phyloP scores from a whole-genome alignment of 2,329 filamentous ascomycete species.

The Xylaria polymorpha region DNA sequence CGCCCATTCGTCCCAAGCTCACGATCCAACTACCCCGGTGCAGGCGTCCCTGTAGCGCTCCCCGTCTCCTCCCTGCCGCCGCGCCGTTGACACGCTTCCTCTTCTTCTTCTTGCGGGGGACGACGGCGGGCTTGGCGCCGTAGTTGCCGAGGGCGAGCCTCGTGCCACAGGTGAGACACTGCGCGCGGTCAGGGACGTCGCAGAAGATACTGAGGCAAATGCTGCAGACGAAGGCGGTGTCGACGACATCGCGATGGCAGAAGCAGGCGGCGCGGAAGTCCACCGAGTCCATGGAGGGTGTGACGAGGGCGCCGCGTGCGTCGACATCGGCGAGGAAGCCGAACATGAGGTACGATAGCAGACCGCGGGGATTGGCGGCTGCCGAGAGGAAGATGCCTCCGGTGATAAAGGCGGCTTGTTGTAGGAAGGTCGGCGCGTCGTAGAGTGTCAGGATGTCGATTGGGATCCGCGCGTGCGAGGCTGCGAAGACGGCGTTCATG shows the following conservation, averaged over 20 bases:
- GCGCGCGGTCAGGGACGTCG: slow-evolving; percentile 67
- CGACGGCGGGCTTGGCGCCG: slow-evolving; percentile 79
- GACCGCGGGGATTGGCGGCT: slow-evolving; percentile 70
- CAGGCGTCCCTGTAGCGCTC: slow-evolving; percentile 70
- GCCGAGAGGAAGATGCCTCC: slow-evolving; percentile 65
- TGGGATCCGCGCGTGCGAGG: slow-evolving; percentile 85
- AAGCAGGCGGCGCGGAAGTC: slow-evolving; percentile 99
- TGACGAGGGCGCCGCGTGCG: slow-evolving; percentile 71
- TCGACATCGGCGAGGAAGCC: slow-evolving; percentile 78
- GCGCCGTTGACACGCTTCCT: slow-evolving; percentile 61
- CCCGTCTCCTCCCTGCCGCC: slow-evolving; percentile 65
- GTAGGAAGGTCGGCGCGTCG: slow-evolving; percentile 89
- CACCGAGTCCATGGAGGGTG: slow-evolving; percentile 85
- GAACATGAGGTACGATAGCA: slow-evolving; percentile 95
- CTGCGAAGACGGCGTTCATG: slow-evolving; percentile 98
- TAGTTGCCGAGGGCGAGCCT: slow-evolving; percentile 80
- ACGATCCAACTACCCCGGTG: slow-evolving; percentile 24
- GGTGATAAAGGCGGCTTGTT: slow-evolving; percentile 81
- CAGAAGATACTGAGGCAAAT: slow-evolving; percentile 97
- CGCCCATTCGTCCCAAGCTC: neutral
- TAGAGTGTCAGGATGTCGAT: slow-evolving; percentile 92
- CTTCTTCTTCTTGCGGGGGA: slow-evolving; percentile 79
- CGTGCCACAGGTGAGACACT: slow-evolving; percentile 87
- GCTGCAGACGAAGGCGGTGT: slow-evolving; percentile 94
- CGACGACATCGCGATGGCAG: slow-evolving; percentile 90